phyloP scores from a whole-genome alignment of 2,329 filamentous ascomycete species.

The Teratosphaeria nubilosa region DNA sequence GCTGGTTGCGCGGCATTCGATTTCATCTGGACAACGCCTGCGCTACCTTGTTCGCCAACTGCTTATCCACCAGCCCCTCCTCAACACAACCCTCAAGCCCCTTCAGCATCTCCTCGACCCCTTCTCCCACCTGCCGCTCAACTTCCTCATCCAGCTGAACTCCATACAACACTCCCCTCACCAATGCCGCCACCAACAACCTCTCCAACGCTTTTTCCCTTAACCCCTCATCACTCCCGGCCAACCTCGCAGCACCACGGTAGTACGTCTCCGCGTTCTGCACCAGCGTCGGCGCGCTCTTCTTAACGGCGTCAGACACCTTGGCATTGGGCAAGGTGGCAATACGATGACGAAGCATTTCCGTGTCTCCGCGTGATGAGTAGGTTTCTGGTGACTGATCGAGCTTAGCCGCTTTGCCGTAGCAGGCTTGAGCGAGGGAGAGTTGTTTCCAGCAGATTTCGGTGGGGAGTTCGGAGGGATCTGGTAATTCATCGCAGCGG shows the following conservation, averaged over 20 bases:
- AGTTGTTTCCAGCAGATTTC: slow-evolving; percentile 43
- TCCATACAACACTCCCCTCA: slow-evolving; percentile 30
- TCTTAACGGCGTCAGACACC: slow-evolving; percentile 32
- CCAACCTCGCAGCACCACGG: slow-evolving; percentile 36
- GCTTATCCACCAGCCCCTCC: slow-evolving; percentile 29
- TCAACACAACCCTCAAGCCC: slow-evolving; percentile 43
- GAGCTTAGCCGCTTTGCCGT: slow-evolving; percentile 44
- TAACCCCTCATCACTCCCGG: slow-evolving; percentile 16
- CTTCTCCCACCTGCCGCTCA: slow-evolving; percentile 10
- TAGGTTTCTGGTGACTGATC: slow-evolving; percentile 38
- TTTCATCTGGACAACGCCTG: background rate
- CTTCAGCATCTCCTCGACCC: slow-evolving; percentile 23
- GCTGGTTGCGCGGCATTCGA: background rate
- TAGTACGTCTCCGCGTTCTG: slow-evolving; percentile 51
- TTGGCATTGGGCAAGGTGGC: slow-evolving; percentile 25
- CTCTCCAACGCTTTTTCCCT: slow-evolving; percentile 34
- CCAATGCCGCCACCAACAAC: slow-evolving; percentile 27
- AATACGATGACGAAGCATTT: slow-evolving; percentile 44
- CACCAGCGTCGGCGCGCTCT: slow-evolving; percentile 38
- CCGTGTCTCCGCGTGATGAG: slow-evolving; percentile 44
- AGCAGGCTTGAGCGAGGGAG: slow-evolving; percentile 38
- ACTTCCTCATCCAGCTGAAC: slow-evolving; percentile 32
- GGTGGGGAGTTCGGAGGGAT: slow-evolving; percentile 8
- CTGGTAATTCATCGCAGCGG: slow-evolving; percentile 11
- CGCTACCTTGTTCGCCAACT: slow-evolving; percentile 2